Conservation (phyloP, 495 filamentous ascomycete species). For the Talaromyces wortmannii region DNA sequence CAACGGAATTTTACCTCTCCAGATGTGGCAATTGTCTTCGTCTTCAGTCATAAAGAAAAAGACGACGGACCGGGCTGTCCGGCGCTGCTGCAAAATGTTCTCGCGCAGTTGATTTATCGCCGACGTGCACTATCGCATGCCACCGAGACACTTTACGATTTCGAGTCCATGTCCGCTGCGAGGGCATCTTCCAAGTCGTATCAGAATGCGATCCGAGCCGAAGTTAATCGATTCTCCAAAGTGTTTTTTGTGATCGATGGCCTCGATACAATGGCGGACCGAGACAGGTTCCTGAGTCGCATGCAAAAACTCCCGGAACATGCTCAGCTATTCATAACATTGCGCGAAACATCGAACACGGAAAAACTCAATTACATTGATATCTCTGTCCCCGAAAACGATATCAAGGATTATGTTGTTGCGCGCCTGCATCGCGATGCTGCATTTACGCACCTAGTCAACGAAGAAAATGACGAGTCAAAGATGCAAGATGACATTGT, state of each 20-base stretch:
- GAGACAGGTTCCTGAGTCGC: conserved; percentile 21
- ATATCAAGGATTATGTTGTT: conserved; percentile 15
- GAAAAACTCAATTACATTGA: conserved; percentile 6
- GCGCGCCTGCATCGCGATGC: conserved; percentile 9
- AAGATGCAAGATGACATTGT: conserved; percentile 12
- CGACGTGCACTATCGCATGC: conserved; percentile 16
- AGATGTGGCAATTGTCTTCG: conserved; percentile 23
- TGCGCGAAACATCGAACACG: conserved; percentile 15
- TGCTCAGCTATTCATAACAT: conserved; percentile 24
- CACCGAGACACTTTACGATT: conserved; percentile 15
- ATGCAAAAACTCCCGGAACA: conserved; percentile 30
- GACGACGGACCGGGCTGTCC: conserved; percentile 13
- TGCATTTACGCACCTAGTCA: conserved; percentile 6
- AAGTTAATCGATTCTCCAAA: conserved; percentile 24
- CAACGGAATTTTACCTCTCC: conserved; percentile 24
- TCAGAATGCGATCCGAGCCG: conserved; percentile 27
- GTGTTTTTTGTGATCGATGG: conserved; percentile 27
- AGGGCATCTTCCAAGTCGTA: conserved; percentile 21
- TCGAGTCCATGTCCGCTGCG: conserved; percentile 11
- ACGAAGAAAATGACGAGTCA: conserved; percentile 3
- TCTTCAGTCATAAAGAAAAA: conserved; percentile 24
- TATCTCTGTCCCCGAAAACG: conserved; percentile 9
- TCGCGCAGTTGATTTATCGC: conserved; percentile 26
- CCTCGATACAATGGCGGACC: conserved; percentile 19
- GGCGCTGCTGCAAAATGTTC: conserved; percentile 16